Percentiles rank a stretch among this genome's conserved stretches.
These are phyloP conservation scores for Rhodotorula taiwanensis DNA, from an alignment of 768 basidiomycete species.

Conservation along the genomic window DNA sequence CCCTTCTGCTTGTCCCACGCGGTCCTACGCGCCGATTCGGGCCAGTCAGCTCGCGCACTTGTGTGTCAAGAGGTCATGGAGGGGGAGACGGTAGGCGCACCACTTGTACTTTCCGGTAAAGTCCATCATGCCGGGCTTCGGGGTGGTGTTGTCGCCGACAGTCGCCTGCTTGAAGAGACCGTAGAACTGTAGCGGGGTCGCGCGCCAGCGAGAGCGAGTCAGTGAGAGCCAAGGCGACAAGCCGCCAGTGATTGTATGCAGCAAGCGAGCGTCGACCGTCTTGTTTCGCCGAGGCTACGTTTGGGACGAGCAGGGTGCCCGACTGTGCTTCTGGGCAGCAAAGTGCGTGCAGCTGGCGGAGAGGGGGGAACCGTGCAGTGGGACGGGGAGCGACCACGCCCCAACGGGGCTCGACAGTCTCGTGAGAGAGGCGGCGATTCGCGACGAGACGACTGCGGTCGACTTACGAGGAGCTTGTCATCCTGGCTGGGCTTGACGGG, in stretches of 20 bases:
- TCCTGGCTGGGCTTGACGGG: constrained; percentile 65
- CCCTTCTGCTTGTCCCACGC: constrained; percentile 77
- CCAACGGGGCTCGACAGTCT: too few relatives aligned
- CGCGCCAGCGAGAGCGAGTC: neutral
- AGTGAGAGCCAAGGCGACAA: too few relatives aligned
- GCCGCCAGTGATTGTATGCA: too few relatives aligned
- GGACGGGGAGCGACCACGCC: too few relatives aligned
- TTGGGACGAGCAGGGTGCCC: too few relatives aligned
- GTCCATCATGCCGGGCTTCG: constrained; percentile 60
- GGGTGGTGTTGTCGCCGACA: constrained; percentile 32
- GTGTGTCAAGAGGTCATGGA: constrained; percentile 14
- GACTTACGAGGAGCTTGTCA: constrained; percentile 70
- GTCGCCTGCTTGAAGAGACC: constrained; percentile 85
- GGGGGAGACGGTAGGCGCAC: constrained; percentile 47
- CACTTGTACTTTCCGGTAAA: constrained; percentile 87
- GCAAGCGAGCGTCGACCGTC: too few relatives aligned
- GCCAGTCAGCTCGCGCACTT: neutral
- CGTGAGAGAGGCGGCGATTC: neutral
- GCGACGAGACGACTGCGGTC: neutral
- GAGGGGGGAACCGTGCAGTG: too few relatives aligned
- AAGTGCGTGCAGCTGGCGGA: too few relatives aligned
- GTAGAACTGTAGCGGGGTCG: constrained; percentile 93
- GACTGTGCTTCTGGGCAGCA: too few relatives aligned
- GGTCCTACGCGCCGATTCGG: constrained; percentile 54
- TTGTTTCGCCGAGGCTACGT: too few relatives aligned